These are phyloP conservation scores for Arachis monticola DNA, from an alignment of 331 rosid species.

Conservation along the genomic window DNA sequence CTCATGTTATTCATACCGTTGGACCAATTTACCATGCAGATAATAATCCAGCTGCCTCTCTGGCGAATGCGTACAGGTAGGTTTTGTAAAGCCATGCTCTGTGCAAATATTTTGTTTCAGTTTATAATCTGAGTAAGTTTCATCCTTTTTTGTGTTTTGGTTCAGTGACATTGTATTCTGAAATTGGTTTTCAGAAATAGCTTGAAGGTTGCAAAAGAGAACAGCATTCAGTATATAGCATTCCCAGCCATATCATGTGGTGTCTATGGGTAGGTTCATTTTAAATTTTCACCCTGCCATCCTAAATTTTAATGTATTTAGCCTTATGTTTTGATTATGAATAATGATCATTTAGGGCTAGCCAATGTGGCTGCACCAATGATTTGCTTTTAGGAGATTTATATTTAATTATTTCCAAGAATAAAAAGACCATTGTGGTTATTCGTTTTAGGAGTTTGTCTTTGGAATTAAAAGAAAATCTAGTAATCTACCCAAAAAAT, in stretches of 20 bases:
- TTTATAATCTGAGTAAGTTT: constrained; percentile 3
- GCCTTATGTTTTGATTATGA: constrained; percentile 12
- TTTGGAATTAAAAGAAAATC: not conserved
- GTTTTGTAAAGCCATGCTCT: not conserved
- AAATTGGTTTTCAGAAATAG: constrained; percentile 62
- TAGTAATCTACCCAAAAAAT: not conserved
- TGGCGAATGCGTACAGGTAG: constrained; percentile 84
- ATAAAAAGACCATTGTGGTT: not conserved
- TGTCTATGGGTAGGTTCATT: constrained; percentile 66
- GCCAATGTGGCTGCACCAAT: not conserved
- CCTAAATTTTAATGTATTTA: not conserved
- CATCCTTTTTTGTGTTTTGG: constrained; percentile 17
- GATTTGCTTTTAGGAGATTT: not conserved
- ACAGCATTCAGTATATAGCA: constrained; percentile 69
- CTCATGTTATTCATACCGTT: constrained; percentile 86
- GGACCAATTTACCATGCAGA: constrained; percentile 67
- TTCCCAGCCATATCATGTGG: constrained; percentile 97
- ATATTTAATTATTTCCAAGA: not conserved
- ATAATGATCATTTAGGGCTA: constrained; percentile 1
- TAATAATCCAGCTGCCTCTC: constrained; percentile 59
- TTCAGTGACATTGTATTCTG: constrained; percentile 25
- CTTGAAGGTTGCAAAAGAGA: constrained; percentile 74
- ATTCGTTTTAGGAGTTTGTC: constrained; percentile 5
- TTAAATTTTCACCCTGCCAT: not conserved
- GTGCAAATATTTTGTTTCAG: not conserved